These are phyloP conservation scores for Orbilia blumenaviensis DNA, from an alignment of 2,329 filamentous ascomycete species.

Conservation along the genomic window DNA sequence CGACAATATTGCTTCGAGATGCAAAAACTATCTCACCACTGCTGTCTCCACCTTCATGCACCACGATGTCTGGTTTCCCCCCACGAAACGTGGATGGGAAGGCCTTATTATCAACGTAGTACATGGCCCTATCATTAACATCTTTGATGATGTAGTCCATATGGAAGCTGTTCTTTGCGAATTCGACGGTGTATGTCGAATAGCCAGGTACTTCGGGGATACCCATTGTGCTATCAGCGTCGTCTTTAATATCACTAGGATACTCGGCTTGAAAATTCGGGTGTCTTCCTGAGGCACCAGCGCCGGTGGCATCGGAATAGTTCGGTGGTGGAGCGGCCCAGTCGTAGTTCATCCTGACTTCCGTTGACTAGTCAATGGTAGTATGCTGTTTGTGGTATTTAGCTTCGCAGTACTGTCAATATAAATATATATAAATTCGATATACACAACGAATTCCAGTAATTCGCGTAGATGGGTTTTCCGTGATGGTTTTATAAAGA, in stretches of 20 bases:
- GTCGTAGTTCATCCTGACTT: background rate
- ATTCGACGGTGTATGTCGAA: constrained; percentile 35
- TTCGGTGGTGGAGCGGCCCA: constrained; percentile 21
- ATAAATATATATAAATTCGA: too few species aligned
- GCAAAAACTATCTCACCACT: constrained; percentile 17
- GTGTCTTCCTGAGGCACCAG: background rate
- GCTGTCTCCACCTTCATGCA: constrained; percentile 16
- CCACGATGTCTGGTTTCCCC: constrained; percentile 27
- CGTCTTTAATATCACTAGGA: constrained; percentile 18
- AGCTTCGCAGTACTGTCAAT: too few species aligned
- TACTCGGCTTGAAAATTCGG: background rate
- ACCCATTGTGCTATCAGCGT: background rate
- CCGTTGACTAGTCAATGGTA: background rate
- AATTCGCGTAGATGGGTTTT: too few species aligned
- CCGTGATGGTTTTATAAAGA: too few species aligned
- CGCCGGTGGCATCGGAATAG: constrained; percentile 2
- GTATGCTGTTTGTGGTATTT: background rate
- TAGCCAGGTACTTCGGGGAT: constrained; percentile 27
- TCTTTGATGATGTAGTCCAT: constrained; percentile 48
- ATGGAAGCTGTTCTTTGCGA: constrained; percentile 40
- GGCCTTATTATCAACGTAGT: constrained; percentile 42
- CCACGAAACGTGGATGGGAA: constrained; percentile 21
- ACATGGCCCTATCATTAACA: background rate
- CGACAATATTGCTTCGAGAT: constrained; percentile 32
- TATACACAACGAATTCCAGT: too few species aligned